phyloP scores from a whole-genome alignment of 495 filamentous ascomycete species.

The Tuber microsphaerosporum region DNA sequence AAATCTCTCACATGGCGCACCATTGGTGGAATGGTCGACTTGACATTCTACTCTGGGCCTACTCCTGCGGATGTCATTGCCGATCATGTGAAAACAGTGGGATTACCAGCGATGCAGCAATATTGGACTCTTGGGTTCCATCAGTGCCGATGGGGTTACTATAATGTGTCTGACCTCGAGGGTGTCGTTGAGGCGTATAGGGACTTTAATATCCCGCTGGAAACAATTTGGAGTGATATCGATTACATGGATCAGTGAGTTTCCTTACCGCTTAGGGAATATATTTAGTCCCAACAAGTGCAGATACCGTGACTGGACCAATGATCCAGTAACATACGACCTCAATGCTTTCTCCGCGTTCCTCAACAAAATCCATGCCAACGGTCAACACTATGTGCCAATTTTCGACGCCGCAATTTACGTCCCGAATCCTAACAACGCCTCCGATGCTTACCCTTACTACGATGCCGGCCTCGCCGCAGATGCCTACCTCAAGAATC shows the following conservation, averaged over 20 bases:
- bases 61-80: constrained; percentile 62
- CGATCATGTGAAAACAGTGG: constrained; percentile 67
- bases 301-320: neutral
- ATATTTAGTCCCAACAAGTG: constrained; percentile 2
- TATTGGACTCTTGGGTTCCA: constrained; percentile 85
- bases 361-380: constrained; percentile 56
- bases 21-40: constrained; percentile 77
- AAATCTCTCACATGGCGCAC: constrained; percentile 82
- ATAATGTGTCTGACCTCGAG: constrained; percentile 67
- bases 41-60: constrained; percentile 75
- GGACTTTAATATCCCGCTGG: constrained; percentile 65
- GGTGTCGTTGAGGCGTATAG: constrained; percentile 76
- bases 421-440: constrained; percentile 64
- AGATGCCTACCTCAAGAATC: constrained; percentile 41
- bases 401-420: constrained; percentile 83
- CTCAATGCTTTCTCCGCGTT: constrained; percentile 43
- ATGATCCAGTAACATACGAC: neutral
- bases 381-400: constrained; percentile 67
- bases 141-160: constrained; percentile 75
- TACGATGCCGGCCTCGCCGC: constrained; percentile 59
- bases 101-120: constrained; percentile 66
- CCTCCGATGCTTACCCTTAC: constrained; percentile 60
- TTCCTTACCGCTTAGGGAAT: constrained; percentile 51
- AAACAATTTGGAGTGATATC: constrained; percentile 87
- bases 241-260: constrained; percentile 57